Base-by-base conservation (phyloP, 164 flowering plant species). In the Stephania cephalantha region DNA sequence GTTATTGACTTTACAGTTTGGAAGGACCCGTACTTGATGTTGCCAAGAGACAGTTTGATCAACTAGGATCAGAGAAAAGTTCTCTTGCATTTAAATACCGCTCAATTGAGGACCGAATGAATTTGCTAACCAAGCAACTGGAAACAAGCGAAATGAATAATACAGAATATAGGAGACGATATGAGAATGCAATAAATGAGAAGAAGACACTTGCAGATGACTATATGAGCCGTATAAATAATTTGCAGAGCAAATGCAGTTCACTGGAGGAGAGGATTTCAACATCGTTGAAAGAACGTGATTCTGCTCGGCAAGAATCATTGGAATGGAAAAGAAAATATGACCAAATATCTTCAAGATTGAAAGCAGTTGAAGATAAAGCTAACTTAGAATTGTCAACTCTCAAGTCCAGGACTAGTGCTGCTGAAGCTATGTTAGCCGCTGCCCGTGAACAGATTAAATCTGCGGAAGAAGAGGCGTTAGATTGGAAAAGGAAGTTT, bases 381-480 rank as follows among this genome's bases (percentile, higher is more conserved):
- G 75, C 84, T 4, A 81, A 82, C 83, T 83, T 92, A 11, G 97
- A 96, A 82, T 81, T 87, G 80, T 86, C 91, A 44, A 76, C 86
- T 74, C 90, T 94, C 35, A 90, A 82, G 83, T 88, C 97, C 64
- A 85, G 90, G 72, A 82, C 80, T 42, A 83, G 89, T 85, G 93
- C 97, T 77, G 87, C 97, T 70, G 99, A 94, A 79, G 98, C 99
- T 50, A 89, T 96, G 82, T 72, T 92, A 67, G 94, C 91, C 78
- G 99, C 99, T 73, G 93, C 97, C 29, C 88, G 86, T 66, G 99
- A 96, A 78, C 95, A 91, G 79, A 85, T 88, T 74, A 79, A 87
- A 69, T 92, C 99, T 75, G 92, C 98, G 68, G 92, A 87, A 82
- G 97, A 88, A 79, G 99, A 94, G 85, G 97, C 97, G 0, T 86